Evolutionary conservation across 2,329 filamentous ascomycete species (phyloP), one percentile per base, ranked within the genome.

Genomic region (Fusarium camptoceras): DNA sequence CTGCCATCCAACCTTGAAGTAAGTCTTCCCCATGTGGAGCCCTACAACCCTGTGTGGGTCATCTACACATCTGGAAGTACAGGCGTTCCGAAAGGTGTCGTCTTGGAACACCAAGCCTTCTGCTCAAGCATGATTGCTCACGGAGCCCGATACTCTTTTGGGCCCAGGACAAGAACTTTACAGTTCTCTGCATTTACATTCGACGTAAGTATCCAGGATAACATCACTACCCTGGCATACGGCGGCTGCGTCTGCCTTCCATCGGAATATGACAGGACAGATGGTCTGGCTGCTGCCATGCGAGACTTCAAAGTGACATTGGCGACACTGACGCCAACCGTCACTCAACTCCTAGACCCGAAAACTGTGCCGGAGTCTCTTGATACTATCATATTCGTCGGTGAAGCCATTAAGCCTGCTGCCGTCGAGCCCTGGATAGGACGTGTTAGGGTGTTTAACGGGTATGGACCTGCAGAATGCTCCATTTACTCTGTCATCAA

Each of bases 151-250:
- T 28, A 28, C 27, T 28, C 27, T 11, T 28, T 28, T 28, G 27
- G 27, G 12, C 27, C 27, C 27, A 28, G 12, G 27, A 28, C 27
- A 28, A 11, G 27, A 28, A 28, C 27, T 12, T 28, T 55, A 7
- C 53, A 55, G 28, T 55, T 55, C 22, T 42, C 53, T n/a, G 41
- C 53, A 18, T 47, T 30, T 18, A 55, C 41, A 18, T 55, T 55
- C 18, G 51, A 55, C 28, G 51, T 37, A 20, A 28, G 41, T 6
- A 55, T 55, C 25, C 51, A 55, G 34, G 51, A 55, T 12, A 55
- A 34, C 18, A 34, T 55, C 18, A 41, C 51, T 10, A 27, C 51
- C 8, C 22, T 55, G 14, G 41, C 20, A 8, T 55, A 31, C 25
- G 51, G 39, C 1, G 51, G 41, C 3, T 31, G 41, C 16, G 27